Base-by-base conservation (phyloP, 83 land plant genomes). In the Picea abies region DNA sequence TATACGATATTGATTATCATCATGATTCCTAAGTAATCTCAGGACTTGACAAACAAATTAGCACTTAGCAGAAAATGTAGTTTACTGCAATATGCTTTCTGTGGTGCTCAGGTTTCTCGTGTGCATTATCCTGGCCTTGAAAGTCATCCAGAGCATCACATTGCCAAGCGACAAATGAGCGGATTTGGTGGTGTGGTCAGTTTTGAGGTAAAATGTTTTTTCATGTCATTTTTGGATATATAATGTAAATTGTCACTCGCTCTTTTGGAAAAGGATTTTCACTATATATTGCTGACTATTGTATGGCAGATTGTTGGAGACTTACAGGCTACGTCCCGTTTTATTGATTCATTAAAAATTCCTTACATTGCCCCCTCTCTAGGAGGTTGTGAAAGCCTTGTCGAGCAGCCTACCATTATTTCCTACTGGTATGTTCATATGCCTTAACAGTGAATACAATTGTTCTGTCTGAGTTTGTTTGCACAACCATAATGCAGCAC, bases 181-280 rank as follows among this genome's bases (percentile, higher is more conserved):
- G 99, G 99, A 72, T 97, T 91, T 90, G 99, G 98, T 82, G 99
- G 99, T 81, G 98, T 97, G 23, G 92, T 97, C 77, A 97, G 98
- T 91, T 97, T 97, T 93, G 99, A 97, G 95, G 99, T 94, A 49
- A 47, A 86, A 58, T 26, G 17, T 17, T 41, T 37, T 60, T 68
- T 12, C 19, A 25, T 35, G 20, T 23, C 19, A 14, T n/a, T 11
- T 78, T 73, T 82, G 82, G 64, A 22, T 52, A 56, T 52, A 76
- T 23, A 7, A 75, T 19, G 60, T 49, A 76, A 49, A 25, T 4
- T 22, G 12, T 11, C 15, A 41, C 63, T 68, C 65, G 41, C 23
- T 60, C 17, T 62, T 22, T 64, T 58, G 29, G 22, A 32, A n/a
- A 20, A 17, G 47, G 73, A 1, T 23, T 35, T 62, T 56, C 58